A percentile compares a stretch with the other conserved stretches of the same genome.
Conservation (phyloP, 768 basidiomycete species). For the Tricholoma terreum region DNA sequence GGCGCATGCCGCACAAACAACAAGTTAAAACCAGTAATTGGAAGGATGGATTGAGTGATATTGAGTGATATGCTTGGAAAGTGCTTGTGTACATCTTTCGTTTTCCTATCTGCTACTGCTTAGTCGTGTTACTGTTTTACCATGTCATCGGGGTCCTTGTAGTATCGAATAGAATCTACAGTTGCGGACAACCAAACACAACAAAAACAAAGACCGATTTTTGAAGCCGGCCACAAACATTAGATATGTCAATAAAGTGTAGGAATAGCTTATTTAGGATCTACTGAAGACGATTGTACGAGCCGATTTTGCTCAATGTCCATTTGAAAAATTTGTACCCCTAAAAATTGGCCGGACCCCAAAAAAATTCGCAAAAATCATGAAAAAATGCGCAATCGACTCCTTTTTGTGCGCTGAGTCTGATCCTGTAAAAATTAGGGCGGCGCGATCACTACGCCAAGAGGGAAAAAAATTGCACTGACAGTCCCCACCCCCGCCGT, state of each 20-base stretch:
- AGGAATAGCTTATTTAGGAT: background rate
- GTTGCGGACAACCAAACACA: constrained; percentile 20
- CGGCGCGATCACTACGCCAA: background rate
- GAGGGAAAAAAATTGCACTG: background rate
- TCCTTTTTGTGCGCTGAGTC: constrained; percentile 12
- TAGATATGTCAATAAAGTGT: constrained; percentile 2
- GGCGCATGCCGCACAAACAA: constrained; percentile 4
- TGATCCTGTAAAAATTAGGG: constrained; percentile 2
- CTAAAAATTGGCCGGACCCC: constrained; percentile 16
- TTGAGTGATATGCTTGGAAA: constrained; percentile 2
- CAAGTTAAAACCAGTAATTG: background rate
- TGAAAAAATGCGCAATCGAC: constrained; percentile 21
- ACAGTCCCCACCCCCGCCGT: background rate
- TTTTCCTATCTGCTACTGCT: constrained; percentile 4
- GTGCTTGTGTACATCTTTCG: constrained; percentile 8
- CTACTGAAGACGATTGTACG: constrained; percentile 3
- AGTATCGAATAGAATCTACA: constrained; percentile 12
- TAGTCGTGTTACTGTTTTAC: background rate
- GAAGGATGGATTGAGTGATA: constrained; percentile 1
- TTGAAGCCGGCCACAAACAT: background rate
- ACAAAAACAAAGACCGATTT: constrained; percentile 9
- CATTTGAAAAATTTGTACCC: background rate
- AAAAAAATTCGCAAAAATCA: constrained; percentile 17
- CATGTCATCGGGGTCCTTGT: background rate
- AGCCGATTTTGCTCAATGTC: constrained; percentile 11